Evolutionary conservation across 169 alveolate genomes (phyloP).

Genomic region (Plasmodium sp.): DNA sequence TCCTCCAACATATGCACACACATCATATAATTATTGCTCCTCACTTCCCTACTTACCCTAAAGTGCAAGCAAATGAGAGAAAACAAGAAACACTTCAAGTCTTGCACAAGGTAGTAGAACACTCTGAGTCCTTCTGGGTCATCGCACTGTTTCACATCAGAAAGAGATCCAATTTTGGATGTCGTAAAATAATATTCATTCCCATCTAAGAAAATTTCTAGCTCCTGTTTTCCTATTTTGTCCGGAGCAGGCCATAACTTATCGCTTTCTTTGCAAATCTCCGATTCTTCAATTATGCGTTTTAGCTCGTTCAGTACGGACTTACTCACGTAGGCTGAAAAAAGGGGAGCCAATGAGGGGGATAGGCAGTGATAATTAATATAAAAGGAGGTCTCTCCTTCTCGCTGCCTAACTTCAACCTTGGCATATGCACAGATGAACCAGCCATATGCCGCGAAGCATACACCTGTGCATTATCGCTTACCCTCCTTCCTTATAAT

Average conservation of each 20-base stretch:
- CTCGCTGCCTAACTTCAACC: background rate
- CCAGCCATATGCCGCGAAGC: slow-evolving; percentile 40
- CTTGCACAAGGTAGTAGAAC: slow-evolving; percentile 95
- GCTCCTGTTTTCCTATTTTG: slow-evolving; percentile 96
- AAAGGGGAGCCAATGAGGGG: background rate
- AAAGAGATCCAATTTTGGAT: slow-evolving; percentile 94
- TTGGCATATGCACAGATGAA: background rate
- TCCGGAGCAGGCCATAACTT: slow-evolving; percentile 97
- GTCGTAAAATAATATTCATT: slow-evolving; percentile 89
- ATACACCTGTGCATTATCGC: slow-evolving; percentile 49
- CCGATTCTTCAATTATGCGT: slow-evolving; percentile 92
- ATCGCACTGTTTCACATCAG: slow-evolving; percentile 92
- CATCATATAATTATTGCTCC: slow-evolving; percentile 40
- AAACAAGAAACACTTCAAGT: slow-evolving; percentile 94
- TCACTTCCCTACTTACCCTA: slow-evolving; percentile 81
- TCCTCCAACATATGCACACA: background rate
- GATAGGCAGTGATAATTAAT: background rate
- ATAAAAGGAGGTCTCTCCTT: background rate
- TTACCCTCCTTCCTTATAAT: slow-evolving; percentile 96
- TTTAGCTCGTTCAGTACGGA: slow-evolving; percentile 89
- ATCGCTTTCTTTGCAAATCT: slow-evolving; percentile 93
- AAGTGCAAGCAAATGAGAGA: slow-evolving; percentile 94
- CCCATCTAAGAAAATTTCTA: slow-evolving; percentile 93
- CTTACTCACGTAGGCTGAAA: slow-evolving; percentile 85
- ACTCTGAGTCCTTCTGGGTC: slow-evolving; percentile 96